Percentiles rank a stretch among this genome's conserved stretches.
These are phyloP conservation scores for Hibiscus mutabilis DNA, from an alignment of 345 rosid genomes.

Conservation along the genomic window DNA sequence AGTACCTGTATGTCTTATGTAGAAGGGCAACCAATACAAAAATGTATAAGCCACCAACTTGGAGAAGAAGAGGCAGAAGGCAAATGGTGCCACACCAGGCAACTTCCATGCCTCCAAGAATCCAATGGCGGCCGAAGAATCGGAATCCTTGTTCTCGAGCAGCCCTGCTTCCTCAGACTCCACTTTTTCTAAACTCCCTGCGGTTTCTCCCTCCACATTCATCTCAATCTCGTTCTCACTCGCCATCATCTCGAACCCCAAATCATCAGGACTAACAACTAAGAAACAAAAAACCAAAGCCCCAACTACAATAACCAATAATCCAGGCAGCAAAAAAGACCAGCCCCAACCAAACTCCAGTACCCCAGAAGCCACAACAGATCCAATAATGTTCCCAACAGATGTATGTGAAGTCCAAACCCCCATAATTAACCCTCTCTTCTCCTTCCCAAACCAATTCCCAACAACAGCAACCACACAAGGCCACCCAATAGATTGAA, in stretches of 20 bases:
- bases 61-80: conserved; percentile 84
- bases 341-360: conserved; percentile 97
- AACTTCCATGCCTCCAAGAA: conserved; percentile 86
- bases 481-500: conserved; percentile 98
- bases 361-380: conserved; percentile 64
- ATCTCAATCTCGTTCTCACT: conserved; percentile 50
- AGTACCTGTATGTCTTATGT: conserved; percentile 83
- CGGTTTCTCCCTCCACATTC: conserved; percentile 25
- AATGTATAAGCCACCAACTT: conserved; percentile 95
- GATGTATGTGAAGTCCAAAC: conserved; percentile 88
- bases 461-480: conserved; percentile 91
- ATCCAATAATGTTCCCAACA: conserved; percentile 76
- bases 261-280: conserved; percentile 60
- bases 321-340: conserved; percentile 80
- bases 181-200: conserved; percentile 33
- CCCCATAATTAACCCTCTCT: conserved; percentile 94
- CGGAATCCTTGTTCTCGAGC: conserved; percentile 26
- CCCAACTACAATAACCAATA: conserved; percentile 54
- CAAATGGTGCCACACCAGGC: conserved; percentile 79
- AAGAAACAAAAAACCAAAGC: conserved; percentile 56
- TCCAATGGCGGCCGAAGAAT: conserved; percentile 53
- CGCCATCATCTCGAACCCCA: conserved; percentile 43
- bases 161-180: conserved; percentile 57
- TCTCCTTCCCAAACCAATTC: conserved; percentile 85
- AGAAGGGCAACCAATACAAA: conserved; percentile 89